These are phyloP conservation scores for Kernera saxatilis DNA, from an alignment of 345 rosid genomes.

Conservation along the genomic window DNA sequence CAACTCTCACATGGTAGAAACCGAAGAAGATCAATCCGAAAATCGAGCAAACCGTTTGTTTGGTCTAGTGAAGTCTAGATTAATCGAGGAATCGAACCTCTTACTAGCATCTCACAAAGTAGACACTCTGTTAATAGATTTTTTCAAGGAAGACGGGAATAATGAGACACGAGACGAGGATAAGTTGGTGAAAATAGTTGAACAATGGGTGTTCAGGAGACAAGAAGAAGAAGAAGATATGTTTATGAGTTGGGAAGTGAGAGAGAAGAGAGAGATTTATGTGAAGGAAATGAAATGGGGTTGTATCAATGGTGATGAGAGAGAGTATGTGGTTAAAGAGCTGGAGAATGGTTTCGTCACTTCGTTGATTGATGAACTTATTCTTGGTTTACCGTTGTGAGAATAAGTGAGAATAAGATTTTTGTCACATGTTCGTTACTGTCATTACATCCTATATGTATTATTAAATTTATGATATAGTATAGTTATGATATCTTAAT, in stretches of 20 bases:
- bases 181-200: conserved; percentile 30
- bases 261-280: conserved; percentile 40
- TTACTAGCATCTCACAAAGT: background rate
- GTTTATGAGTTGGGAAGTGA: conserved; percentile 56
- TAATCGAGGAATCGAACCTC: background rate
- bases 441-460: background rate
- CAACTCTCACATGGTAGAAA: background rate
- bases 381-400: conserved; percentile 31
- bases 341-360: conserved; percentile 41
- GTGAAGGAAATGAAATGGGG: conserved; percentile 37
- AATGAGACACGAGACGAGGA: conserved; percentile 18
- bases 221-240: conserved; percentile 23
- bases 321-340: conserved; percentile 34
- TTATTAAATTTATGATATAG: background rate
- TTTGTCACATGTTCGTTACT: background rate
- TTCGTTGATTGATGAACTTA: conserved; percentile 49
- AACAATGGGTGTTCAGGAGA: conserved; percentile 50
- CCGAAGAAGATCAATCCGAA: conserved; percentile 2
- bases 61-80: conserved; percentile 18
- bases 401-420: background rate
- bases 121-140: conserved; percentile 40
- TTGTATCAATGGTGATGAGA: conserved; percentile 34
- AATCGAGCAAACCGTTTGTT: conserved; percentile 22
- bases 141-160: conserved; percentile 35
- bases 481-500: background rate